Percentiles rank a stretch among this genome's conserved stretches.
Evolutionary conservation across 805 yeast species (phyloP).

Genomic region (Geotrichum ghanense): DNA sequence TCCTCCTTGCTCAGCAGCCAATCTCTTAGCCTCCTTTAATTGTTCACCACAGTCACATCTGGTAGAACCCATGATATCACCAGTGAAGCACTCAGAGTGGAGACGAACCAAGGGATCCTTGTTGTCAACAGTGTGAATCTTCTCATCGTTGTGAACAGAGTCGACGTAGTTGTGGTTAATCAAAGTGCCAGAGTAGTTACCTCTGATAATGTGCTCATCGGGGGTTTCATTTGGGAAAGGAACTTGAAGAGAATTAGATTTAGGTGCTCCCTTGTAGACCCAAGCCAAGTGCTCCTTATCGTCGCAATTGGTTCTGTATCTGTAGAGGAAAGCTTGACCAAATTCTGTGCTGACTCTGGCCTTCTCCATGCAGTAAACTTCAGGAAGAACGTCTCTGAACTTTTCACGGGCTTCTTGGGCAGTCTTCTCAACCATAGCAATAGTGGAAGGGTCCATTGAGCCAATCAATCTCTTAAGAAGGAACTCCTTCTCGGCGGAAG

Average conservation of each 20-base stretch:
- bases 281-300: conserved; percentile 92
- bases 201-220: conserved; percentile 93
- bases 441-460: conserved; percentile 1
- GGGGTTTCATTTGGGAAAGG: conserved; percentile 64
- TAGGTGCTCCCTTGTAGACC: conserved; percentile 86
- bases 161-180: conserved; percentile 22
- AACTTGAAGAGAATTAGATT: conserved; percentile 62
- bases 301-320: conserved; percentile 79
- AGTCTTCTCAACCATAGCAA: conserved; percentile 8
- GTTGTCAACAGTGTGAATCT: conserved; percentile 3
- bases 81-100: conserved; percentile 97
- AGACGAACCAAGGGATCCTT: conserved; percentile 56
- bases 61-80: conserved; percentile 99
- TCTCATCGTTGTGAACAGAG: conserved; percentile 4
- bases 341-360: conserved; percentile 95
- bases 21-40: conserved; percentile 94
- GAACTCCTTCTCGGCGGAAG: background rate
- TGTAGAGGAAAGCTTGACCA: conserved; percentile 87
- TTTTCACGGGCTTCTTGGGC: conserved; percentile 5
- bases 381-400: conserved; percentile 39
- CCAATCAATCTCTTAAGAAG: background rate
- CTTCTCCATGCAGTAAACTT: conserved; percentile 78
- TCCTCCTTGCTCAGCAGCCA: conserved; percentile 83
- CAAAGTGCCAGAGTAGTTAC: conserved; percentile 86
- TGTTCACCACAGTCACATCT: conserved; percentile 99